A percentile compares a stretch with the other conserved stretches of the same genome.
Evolutionary conservation across 2,329 filamentous ascomycete species (phyloP).

Genomic region (Rutstroemia sp.): DNA sequence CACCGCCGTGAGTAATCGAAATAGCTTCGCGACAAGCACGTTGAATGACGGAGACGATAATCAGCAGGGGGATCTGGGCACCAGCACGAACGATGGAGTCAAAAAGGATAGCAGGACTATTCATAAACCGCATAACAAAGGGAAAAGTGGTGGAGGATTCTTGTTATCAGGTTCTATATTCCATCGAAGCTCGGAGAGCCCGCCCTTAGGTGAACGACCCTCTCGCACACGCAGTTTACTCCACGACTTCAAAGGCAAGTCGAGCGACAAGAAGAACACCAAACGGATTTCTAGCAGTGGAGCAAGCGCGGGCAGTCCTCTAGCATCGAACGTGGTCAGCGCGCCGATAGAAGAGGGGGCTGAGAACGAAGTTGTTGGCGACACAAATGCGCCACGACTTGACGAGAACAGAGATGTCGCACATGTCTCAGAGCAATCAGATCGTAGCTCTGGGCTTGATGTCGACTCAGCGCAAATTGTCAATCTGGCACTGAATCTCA

Average conservation of each 20-base stretch:
- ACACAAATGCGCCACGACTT: conserved; percentile 4
- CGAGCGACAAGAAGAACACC: conserved; percentile 18
- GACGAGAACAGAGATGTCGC: not conserved
- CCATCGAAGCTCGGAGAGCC: not conserved
- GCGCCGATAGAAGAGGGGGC: not conserved
- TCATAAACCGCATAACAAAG: conserved; percentile 24
- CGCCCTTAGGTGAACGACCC: conserved; percentile 6
- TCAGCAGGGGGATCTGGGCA: conserved; percentile 6
- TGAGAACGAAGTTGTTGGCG: not conserved
- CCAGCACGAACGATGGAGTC: not conserved
- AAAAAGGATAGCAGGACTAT: conserved; percentile 18
- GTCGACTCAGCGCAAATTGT: conserved; percentile 85
- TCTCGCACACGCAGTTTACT: conserved; percentile 15
- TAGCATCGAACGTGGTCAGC: conserved; percentile 20
- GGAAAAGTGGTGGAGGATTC: conserved; percentile 26
- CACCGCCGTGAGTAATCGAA: conserved; percentile 28
- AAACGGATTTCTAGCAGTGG: conserved; percentile 20
- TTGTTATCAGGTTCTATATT: conserved; percentile 20
- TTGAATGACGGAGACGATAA: conserved; percentile 6
- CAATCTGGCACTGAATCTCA: conserved; percentile 82
- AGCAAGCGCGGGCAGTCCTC: conserved; percentile 24
- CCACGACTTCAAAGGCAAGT: conserved; percentile 25
- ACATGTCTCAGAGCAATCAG: not conserved
- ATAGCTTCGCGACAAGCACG: conserved; percentile 14
- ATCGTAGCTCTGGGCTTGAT: conserved; percentile 39